phyloP scores from a whole-genome alignment of 164 flowering plant genomes.

The Piper longum region DNA sequence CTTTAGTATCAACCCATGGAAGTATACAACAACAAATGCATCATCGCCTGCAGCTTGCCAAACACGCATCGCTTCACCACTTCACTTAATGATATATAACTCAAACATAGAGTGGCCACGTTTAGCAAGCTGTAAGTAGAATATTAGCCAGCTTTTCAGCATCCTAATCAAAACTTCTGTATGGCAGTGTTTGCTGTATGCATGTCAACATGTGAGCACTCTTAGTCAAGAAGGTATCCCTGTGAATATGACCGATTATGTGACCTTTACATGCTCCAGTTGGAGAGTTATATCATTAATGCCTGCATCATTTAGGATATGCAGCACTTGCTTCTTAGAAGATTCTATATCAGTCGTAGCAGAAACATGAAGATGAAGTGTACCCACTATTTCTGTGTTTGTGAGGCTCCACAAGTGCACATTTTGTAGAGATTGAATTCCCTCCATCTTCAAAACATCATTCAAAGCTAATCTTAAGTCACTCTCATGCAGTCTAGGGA shows the following conservation, averaged over 20 bases:
- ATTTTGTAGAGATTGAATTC: slow-evolving; percentile 47
- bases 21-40: background rate
- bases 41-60: background rate
- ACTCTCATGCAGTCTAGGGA: slow-evolving; percentile 61
- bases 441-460: slow-evolving; percentile 39
- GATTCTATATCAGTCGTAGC: slow-evolving; percentile 40
- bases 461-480: slow-evolving; percentile 45
- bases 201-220: background rate
- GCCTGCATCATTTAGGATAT: slow-evolving; percentile 49
- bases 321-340: slow-evolving; percentile 33
- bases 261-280: slow-evolving; percentile 36
- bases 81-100: background rate
- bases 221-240: background rate
- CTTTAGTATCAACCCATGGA: background rate
- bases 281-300: slow-evolving; percentile 76
- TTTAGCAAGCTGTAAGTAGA: background rate
- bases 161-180: background rate
- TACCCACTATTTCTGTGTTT: slow-evolving; percentile 74
- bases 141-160: background rate
- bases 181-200: background rate
- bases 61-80: background rate
- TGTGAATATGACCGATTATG: slow-evolving; percentile 2
- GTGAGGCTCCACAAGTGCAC: slow-evolving; percentile 87
- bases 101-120: background rate
- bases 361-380: slow-evolving; percentile 64